Evolutionary conservation across 768 basidiomycete genomes (phyloP).

Genomic region (Hygrocybe punicea): DNA sequence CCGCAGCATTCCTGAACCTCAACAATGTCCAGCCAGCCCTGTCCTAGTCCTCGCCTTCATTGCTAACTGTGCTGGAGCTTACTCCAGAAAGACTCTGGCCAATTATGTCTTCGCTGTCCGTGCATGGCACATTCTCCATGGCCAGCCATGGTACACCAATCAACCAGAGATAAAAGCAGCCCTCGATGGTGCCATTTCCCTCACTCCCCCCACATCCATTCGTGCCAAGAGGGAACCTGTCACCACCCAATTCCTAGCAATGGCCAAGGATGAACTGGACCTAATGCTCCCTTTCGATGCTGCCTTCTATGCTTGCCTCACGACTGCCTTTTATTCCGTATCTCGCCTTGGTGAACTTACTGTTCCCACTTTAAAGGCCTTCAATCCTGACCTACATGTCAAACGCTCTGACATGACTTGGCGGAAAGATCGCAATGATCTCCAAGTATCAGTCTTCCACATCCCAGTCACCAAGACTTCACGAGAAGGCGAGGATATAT

Average conservation of each 20-base stretch:
- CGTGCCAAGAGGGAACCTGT: conserved; percentile 29
- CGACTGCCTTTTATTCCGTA: conserved; percentile 36
- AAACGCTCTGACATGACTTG: conserved; percentile 19
- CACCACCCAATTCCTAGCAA: conserved; percentile 22
- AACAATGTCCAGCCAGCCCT: conserved; percentile 26
- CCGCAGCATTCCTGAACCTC: conserved; percentile 27
- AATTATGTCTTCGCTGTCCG: conserved; percentile 40
- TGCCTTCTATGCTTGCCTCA: conserved; percentile 38
- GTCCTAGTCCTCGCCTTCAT: conserved; percentile 31
- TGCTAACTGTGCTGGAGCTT: conserved; percentile 28
- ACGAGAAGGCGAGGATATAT: conserved; percentile 29
- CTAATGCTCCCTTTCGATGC: conserved; percentile 29
- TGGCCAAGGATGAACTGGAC: conserved; percentile 23
- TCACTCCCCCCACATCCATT: conserved; percentile 32
- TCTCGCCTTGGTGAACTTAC: conserved; percentile 40
- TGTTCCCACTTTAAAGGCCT: conserved; percentile 26
- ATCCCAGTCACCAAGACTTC: conserved; percentile 24
- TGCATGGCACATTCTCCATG: conserved; percentile 49
- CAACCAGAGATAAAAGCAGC: conserved; percentile 24
- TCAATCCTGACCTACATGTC: conserved; percentile 30
- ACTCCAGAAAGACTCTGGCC: conserved; percentile 29
- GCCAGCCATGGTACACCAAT: conserved; percentile 31
- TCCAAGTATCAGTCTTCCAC: conserved; percentile 20
- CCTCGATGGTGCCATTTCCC: conserved; percentile 26
- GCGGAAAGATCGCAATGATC: conserved; percentile 19